Conservation (phyloP, 2,329 filamentous ascomycete species). For the Colletotrichum sp. region DNA sequence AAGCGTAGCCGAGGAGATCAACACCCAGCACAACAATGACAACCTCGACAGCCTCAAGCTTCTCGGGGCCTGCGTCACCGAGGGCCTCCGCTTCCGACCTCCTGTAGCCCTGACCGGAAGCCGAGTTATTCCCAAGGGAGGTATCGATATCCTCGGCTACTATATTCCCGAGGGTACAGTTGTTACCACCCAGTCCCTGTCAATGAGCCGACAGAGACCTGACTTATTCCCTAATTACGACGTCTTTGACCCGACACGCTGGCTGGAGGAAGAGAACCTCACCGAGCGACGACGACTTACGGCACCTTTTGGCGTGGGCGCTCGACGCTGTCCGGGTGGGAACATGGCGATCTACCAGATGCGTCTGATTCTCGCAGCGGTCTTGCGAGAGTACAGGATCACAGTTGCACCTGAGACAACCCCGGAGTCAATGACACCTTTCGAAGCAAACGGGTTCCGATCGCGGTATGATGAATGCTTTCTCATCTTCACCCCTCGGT, state of each 20-base stretch:
- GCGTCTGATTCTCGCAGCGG: not conserved
- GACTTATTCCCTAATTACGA: not conserved
- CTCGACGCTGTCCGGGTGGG: not conserved
- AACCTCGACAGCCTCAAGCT: not conserved
- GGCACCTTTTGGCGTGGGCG: not conserved
- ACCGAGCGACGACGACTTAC: not conserved
- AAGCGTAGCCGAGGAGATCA: not conserved
- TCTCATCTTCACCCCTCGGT: constrained; percentile 20
- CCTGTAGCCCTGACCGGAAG: not conserved
- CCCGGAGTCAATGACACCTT: constrained; percentile 15
- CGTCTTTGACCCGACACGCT: not conserved
- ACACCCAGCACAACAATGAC: not conserved
- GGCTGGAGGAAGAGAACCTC: not conserved
- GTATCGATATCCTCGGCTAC: not conserved
- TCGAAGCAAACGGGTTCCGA: constrained; percentile 23
- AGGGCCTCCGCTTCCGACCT: not conserved
- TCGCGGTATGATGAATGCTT: constrained; percentile 18
- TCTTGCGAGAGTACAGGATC: not conserved
- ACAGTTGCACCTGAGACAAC: not conserved
- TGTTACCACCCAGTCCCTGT: not conserved
- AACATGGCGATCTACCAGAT: not conserved
- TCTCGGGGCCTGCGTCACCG: not conserved
- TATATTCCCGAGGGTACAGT: not conserved
- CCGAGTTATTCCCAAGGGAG: not conserved
- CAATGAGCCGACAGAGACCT: not conserved